Evolutionary conservation across 768 basidiomycete species (phyloP).

Genomic region (Pleurotus ostreatus): DNA sequence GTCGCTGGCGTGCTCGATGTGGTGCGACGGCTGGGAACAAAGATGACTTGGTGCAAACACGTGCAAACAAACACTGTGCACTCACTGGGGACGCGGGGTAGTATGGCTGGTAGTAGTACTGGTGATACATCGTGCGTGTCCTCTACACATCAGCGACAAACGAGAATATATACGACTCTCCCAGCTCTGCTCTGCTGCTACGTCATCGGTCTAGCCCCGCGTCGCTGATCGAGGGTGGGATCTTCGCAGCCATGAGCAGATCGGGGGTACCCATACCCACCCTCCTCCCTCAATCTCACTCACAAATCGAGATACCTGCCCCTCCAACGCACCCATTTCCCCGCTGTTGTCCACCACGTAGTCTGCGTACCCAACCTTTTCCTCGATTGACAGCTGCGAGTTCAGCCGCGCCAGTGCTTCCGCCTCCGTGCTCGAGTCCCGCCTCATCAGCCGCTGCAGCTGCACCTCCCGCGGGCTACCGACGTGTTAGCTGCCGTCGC

Average conservation of each 20-base stretch:
- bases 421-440: conserved; percentile 61
- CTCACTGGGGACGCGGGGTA: not conserved
- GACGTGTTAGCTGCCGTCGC: too few relatives aligned
- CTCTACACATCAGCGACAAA: too few relatives aligned
- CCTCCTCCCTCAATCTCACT: conserved; percentile 36
- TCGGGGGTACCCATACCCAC: conserved; percentile 27
- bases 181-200: too few relatives aligned
- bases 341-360: conserved; percentile 89
- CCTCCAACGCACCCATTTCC: conserved; percentile 58
- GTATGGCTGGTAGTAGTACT: not conserved
- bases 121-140: not conserved
- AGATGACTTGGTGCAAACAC: not conserved
- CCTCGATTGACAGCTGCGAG: conserved; percentile 75
- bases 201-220: conserved; percentile 1
- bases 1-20: too few relatives aligned
- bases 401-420: conserved; percentile 73
- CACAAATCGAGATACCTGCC: conserved; percentile 46
- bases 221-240: not conserved
- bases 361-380: conserved; percentile 85
- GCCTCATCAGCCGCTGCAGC: conserved; percentile 72
- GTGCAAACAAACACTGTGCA: conserved; percentile 3
- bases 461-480: conserved; percentile 81
- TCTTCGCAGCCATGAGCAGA: conserved; percentile 1
- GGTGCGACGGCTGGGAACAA: too few relatives aligned
- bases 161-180: too few relatives aligned